Evolutionary conservation across 192 early-diverging fungal species (phyloP).

Genomic region (Radiomyces spectabilis): DNA sequence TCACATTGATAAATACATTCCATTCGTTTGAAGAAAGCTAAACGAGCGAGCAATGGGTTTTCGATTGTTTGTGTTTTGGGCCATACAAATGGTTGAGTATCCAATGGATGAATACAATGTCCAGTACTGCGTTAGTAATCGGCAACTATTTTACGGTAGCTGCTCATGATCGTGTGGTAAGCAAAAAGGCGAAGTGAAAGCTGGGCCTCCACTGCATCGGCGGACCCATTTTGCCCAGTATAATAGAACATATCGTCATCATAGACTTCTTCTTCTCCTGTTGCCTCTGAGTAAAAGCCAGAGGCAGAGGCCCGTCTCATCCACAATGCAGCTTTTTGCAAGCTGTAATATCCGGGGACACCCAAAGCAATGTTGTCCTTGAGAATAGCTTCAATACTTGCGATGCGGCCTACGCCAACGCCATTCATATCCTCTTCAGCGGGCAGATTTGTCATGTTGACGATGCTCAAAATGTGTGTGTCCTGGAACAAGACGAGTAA

Average conservation of each 20-base stretch:
- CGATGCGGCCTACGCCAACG: neutral
- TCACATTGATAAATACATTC: neutral
- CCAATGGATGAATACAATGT: slow-evolving; percentile 2
- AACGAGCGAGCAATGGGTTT: neutral
- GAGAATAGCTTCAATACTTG: neutral
- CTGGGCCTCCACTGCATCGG: no score
- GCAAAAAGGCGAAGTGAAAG: neutral
- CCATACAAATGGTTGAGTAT: neutral
- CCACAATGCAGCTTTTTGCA: slow-evolving; percentile 2
- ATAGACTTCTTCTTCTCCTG: neutral
- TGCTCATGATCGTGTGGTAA: neutral
- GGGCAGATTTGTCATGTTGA: no score
- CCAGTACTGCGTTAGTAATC: neutral
- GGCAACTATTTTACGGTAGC: neutral
- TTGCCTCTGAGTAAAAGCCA: neutral
- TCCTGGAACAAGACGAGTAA: no score
- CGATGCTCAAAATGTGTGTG: no score
- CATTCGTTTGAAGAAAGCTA: slow-evolving; percentile 13
- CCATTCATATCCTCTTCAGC: no score
- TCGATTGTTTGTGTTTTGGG: neutral
- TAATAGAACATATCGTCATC: neutral
- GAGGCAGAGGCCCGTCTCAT: neutral
- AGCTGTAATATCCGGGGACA: slow-evolving; percentile 7
- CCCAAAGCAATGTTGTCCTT: slow-evolving; percentile 7
- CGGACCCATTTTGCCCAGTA: neutral